These are phyloP conservation scores for Hypoxylon sp. DNA, from an alignment of 2,329 filamentous ascomycete species.

Conservation along the genomic window DNA sequence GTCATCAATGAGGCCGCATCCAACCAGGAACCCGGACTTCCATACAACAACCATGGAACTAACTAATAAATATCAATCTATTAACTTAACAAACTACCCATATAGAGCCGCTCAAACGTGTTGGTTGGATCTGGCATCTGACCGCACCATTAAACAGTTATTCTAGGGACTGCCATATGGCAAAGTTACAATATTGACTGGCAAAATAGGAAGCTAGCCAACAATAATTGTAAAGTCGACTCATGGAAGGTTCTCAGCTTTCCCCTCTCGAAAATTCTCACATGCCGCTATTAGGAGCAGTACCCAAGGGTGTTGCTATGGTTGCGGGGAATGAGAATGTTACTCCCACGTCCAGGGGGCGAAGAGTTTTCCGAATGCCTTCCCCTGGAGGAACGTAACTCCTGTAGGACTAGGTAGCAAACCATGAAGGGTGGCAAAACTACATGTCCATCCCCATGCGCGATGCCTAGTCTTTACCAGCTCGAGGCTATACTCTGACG, in stretches of 20 bases:
- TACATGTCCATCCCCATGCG: not conserved
- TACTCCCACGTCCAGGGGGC: no score
- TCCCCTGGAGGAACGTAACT: no score
- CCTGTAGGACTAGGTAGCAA: no score
- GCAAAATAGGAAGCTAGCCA: conserved; percentile 6
- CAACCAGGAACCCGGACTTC: conserved; percentile 13
- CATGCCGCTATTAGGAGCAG: conserved; percentile 8
- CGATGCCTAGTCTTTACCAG: not conserved
- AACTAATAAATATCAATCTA: no score
- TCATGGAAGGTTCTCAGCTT: not conserved
- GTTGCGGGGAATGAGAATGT: conserved; percentile 23
- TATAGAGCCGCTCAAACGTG: no score
- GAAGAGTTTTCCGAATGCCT: no score
- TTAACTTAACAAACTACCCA: no score
- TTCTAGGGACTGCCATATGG: conserved; percentile 10
- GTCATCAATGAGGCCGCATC: conserved; percentile 12
- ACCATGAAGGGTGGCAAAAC: not conserved
- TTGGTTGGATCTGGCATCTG: no score
- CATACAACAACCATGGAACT: conserved; percentile 8
- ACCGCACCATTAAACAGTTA: conserved; percentile 12
- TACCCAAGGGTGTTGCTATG: conserved; percentile 6
- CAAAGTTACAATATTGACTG: conserved; percentile 5
- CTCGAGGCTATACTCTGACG: conserved; percentile 1
- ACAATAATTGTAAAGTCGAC: conserved; percentile 4
- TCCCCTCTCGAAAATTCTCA: conserved; percentile 8